These are phyloP conservation scores for Irpex sp. DNA, from an alignment of 1,284 basidiomycete species.

Conservation along the genomic window DNA sequence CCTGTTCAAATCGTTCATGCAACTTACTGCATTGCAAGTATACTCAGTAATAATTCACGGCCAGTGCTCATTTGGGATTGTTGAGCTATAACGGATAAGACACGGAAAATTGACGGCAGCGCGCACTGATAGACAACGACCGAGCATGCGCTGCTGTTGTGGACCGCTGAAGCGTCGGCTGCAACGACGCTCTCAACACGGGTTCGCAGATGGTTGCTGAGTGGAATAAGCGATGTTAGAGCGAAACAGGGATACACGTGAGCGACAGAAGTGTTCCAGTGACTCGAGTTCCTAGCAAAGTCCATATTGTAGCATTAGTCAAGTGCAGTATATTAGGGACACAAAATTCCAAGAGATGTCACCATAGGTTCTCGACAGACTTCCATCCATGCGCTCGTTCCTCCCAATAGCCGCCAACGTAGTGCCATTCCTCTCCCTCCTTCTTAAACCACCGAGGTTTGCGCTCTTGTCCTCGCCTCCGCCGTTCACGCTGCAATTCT, in stretches of 20 bases:
- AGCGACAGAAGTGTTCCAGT: background rate
- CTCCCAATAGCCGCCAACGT: constrained; percentile 82
- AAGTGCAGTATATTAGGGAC: background rate
- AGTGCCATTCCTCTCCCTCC: constrained; percentile 68
- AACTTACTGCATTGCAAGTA: background rate
- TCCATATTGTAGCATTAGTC: constrained; percentile 9
- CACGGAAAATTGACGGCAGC: constrained; percentile 21
- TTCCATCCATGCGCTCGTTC: constrained; percentile 61
- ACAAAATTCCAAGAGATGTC: constrained; percentile 20
- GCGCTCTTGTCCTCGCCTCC: constrained; percentile 49
- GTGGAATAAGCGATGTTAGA: constrained; percentile 1
- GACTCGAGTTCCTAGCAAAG: constrained; percentile 5
- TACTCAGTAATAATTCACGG: too few relatives aligned
- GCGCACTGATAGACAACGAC: background rate
- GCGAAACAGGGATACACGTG: constrained; percentile 1
- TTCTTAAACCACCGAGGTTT: constrained; percentile 70
- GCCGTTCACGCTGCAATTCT: constrained; percentile 63
- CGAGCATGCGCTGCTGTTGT: background rate
- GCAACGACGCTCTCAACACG: background rate
- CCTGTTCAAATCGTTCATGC: background rate
- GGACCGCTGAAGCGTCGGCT: constrained; percentile 5
- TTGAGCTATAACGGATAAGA: constrained; percentile 16
- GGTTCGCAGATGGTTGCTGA: background rate
- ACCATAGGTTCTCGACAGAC: constrained; percentile 58
- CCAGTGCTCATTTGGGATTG: too few relatives aligned